Base-by-base conservation (phyloP, 768 basidiomycete species). In the Lentinula aciculospora region DNA sequence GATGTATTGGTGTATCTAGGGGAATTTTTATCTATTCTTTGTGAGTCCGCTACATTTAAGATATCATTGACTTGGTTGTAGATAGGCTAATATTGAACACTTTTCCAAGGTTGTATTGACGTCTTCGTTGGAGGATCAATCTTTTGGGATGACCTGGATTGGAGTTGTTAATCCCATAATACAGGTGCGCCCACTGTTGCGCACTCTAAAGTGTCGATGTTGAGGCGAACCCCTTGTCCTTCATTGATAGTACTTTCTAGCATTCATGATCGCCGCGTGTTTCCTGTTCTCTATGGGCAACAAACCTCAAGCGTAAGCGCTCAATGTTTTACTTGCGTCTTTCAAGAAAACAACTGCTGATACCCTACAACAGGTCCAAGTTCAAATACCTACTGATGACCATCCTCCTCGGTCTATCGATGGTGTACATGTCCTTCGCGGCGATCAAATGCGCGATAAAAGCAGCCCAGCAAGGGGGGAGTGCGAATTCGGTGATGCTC, bases 261-360 rank as follows among this genome's bases (percentile, higher is more conserved):
- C 87, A 3, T 89, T 89, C 3, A 80, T 92, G 40, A 80, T 98
- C 28, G 80, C 94, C n/a, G 87, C 90, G 7, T 89, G 86, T 63
- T 97, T 98, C 78, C 75, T 97, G 1, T 89, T 97, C 69, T 89
- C 92, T 0, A 96, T 98, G 94, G 95, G 95, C 17, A 97, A 97
- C 70, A 88, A 89, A 67, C 94, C 94, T 3, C 80, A 83, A 72
- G 85, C 90, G 92, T 94, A 28, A 47, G 49, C n/a, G 5, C 62
- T 10, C 7, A 34, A 7, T 10, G 12, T 3, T n/a, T 31, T 9
- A 31, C 34, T 51, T 23, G 27, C 31, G 4, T 36, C 36, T 29
- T 13, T 17, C 13, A 9, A n/a, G 6, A 21, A 12, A 17, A 54
- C 62, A 76, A 59, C 44, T 45, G 21, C 23, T 2, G 19, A 8